phyloP scores from a whole-genome alignment of 805 yeast species.

The Nakazawaea ernobii region DNA sequence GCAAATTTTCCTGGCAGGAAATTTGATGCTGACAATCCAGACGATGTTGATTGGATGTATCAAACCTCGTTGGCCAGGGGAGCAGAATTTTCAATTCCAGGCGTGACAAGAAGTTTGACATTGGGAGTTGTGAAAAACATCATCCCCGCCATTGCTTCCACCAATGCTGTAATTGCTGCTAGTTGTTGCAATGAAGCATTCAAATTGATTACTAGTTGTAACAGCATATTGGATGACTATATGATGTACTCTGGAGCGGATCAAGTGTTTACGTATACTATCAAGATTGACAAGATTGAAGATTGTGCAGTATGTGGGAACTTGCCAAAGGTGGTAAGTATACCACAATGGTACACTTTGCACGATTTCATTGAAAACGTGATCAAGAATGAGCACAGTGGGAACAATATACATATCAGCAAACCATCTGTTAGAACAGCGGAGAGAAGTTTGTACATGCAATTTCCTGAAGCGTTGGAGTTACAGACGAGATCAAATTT shows the following conservation, averaged over 20 bases:
- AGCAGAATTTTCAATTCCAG: conserved; percentile 55
- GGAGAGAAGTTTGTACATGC: conserved; percentile 35
- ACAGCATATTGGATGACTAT: conserved; percentile 65
- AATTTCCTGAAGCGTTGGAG: conserved; percentile 41
- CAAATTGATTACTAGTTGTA: conserved; percentile 66
- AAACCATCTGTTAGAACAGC: conserved; percentile 42
- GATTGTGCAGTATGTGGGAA: conserved; percentile 78
- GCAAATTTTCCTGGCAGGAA: conserved; percentile 34
- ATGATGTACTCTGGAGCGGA: conserved; percentile 85
- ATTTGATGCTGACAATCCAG: conserved; percentile 65
- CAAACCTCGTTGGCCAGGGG: conserved; percentile 56
- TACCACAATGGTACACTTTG: conserved; percentile 24
- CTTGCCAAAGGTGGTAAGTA: conserved; percentile 11
- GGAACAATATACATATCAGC: conserved; percentile 26
- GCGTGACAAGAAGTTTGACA: conserved; percentile 66
- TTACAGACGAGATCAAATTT: conserved; percentile 41
- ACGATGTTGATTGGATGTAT: conserved; percentile 61
- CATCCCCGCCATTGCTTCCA: conserved; percentile 90
- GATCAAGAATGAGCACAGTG: conserved; percentile 18
- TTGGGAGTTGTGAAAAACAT: conserved; percentile 88
- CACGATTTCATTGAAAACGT: conserved; percentile 38
- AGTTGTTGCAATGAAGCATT: conserved; percentile 82
- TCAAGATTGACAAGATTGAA: conserved; percentile 50
- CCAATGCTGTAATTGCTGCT: conserved; percentile 89
- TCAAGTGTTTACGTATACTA: conserved; percentile 71